phyloP scores from a whole-genome alignment of 2,329 filamentous ascomycete species.

The Ascomycota sp. region DNA sequence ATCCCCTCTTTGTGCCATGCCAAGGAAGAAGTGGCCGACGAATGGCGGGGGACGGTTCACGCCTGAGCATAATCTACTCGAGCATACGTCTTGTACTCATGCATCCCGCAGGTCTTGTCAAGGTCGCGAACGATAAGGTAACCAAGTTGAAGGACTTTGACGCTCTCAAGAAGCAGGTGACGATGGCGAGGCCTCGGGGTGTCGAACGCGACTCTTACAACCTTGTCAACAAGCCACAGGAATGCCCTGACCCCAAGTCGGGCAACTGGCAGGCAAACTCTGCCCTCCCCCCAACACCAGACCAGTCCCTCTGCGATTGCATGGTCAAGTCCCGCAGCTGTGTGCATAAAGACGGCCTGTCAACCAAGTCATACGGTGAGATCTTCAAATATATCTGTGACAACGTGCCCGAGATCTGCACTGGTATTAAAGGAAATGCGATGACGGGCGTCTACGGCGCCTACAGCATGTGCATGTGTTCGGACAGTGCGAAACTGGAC shows the following conservation, averaged over 20 bases:
- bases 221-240: slow-evolving; percentile 49
- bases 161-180: slow-evolving; percentile 49
- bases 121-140: slow-evolving; percentile 34
- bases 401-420: slow-evolving; percentile 32
- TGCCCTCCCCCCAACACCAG: slow-evolving; percentile 63
- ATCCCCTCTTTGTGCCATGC: not conserved
- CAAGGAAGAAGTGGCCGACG: too few relatives aligned
- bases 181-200: slow-evolving; percentile 42
- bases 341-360: slow-evolving; percentile 37
- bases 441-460: slow-evolving; percentile 41
- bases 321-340: slow-evolving; percentile 64
- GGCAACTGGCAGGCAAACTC: slow-evolving; percentile 42
- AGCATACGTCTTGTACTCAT: not conserved
- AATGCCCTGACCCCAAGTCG: slow-evolving; percentile 46
- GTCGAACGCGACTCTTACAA: slow-evolving; percentile 49
- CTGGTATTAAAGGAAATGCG: slow-evolving; percentile 34
- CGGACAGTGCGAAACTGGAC: slow-evolving; percentile 46
- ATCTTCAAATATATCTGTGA: slow-evolving; percentile 64
- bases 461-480: slow-evolving; percentile 67
- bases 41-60: too few relatives aligned
- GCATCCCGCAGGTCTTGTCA: slow-evolving; percentile 37
- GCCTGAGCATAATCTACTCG: not conserved
- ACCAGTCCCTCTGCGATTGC: slow-evolving; percentile 63
- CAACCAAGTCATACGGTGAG: slow-evolving; percentile 37
- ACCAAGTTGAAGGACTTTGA: slow-evolving; percentile 55